Evolutionary conservation across 2,329 filamentous ascomycete genomes (phyloP).

Genomic region (Fusarium pilosicola): DNA sequence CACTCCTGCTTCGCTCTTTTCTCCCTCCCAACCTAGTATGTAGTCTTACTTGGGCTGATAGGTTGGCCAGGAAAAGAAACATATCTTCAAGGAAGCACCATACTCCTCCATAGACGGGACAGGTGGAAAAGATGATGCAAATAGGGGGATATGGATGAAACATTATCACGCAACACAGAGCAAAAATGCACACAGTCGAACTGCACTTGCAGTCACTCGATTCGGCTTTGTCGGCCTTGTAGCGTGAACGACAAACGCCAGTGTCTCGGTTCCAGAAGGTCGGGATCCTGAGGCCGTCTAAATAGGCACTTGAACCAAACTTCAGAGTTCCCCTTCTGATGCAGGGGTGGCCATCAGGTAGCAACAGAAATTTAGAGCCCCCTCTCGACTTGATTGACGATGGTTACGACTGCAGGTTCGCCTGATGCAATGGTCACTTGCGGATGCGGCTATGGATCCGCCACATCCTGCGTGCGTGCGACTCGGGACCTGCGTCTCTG

Average conservation of each 20-base stretch:
- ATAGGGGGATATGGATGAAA: background rate
- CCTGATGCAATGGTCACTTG: background rate
- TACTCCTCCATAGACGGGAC: background rate
- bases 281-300: conserved; percentile 3
- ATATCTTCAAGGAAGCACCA: background rate
- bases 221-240: conserved; percentile 6
- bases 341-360: background rate
- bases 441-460: conserved; percentile 12
- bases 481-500: conserved; percentile 23
- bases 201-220: conserved; percentile 6
- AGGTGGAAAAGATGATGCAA: background rate
- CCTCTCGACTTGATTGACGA: conserved; percentile 13
- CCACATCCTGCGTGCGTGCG: conserved; percentile 11
- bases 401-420: conserved; percentile 12
- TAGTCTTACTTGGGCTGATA: background rate
- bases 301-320: background rate
- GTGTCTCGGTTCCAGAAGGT: conserved; percentile 27
- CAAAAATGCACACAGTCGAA: background rate
- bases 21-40: background rate
- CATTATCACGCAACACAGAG: background rate
- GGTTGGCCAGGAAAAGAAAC: background rate
- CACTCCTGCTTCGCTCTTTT: background rate
- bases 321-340: background rate
- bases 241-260: conserved; percentile 25
- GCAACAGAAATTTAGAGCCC: conserved; percentile 5